phyloP scores from a whole-genome alignment of 108 stramenopile genomes.

The Asterionellopsis glacialis region DNA sequence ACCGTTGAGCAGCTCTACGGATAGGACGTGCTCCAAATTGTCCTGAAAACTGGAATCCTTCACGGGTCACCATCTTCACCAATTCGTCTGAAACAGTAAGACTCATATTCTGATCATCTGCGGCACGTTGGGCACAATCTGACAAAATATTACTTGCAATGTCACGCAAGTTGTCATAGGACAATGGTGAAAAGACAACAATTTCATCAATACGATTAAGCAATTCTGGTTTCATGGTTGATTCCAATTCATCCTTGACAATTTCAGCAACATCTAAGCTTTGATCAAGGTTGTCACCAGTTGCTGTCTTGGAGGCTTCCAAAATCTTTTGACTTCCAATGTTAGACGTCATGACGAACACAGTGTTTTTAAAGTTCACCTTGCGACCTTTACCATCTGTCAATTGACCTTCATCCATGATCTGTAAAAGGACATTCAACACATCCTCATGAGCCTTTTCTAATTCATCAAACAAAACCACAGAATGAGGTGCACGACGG shows the following conservation, averaged over 20 bases:
- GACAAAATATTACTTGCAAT: slow-evolving; percentile 60
- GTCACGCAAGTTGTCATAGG: slow-evolving; percentile 57
- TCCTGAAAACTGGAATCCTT: slow-evolving; percentile 34
- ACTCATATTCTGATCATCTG: slow-evolving; percentile 41
- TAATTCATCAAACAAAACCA: slow-evolving; percentile 70
- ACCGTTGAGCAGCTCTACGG: slow-evolving; percentile 63
- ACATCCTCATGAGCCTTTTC: slow-evolving; percentile 88
- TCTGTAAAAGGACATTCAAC: slow-evolving; percentile 87
- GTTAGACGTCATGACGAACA: slow-evolving; percentile 96
- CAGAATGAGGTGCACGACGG: slow-evolving; percentile 68
- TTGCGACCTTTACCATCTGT: slow-evolving; percentile 94
- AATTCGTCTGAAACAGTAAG: slow-evolving; percentile 49
- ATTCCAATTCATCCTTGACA: slow-evolving; percentile 61
- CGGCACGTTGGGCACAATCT: slow-evolving; percentile 43
- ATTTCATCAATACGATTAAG: slow-evolving; percentile 97
- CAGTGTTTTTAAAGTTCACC: slow-evolving; percentile 92
- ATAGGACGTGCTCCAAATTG: slow-evolving; percentile 78
- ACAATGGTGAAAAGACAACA: slow-evolving; percentile 83
- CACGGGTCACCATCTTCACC: slow-evolving; percentile 48
- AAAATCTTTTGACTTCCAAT: slow-evolving; percentile 85
- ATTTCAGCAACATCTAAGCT: slow-evolving; percentile 17
- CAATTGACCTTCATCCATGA: slow-evolving; percentile 93
- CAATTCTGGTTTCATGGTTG: slow-evolving; percentile 84
- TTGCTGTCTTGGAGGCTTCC: slow-evolving; percentile 48
- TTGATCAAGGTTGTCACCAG: slow-evolving; percentile 17